Evolutionary conservation across 768 basidiomycete genomes (phyloP).

Genomic region (Brasilioporus rufonigricans): DNA sequence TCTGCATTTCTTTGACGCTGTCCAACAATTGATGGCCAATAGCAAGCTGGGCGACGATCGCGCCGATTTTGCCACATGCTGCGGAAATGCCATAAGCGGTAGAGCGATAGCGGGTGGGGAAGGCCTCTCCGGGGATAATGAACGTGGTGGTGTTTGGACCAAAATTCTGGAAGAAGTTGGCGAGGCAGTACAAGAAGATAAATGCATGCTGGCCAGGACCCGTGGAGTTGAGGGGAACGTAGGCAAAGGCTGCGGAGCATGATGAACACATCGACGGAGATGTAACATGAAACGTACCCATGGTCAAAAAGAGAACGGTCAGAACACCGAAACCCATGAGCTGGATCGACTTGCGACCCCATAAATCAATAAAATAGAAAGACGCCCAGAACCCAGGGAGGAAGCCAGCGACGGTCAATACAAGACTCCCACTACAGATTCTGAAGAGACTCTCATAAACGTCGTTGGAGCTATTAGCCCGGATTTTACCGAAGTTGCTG

Average conservation of each 20-base stretch:
- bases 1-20: slow-evolving; percentile 52
- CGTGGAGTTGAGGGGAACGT: slow-evolving; percentile 52
- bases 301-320: slow-evolving; percentile 61
- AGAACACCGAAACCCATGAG: slow-evolving; percentile 68
- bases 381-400: slow-evolving; percentile 60
- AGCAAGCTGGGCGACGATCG: slow-evolving; percentile 76
- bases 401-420: slow-evolving; percentile 18
- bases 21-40: slow-evolving; percentile 63
- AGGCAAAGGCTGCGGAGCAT: slow-evolving; percentile 54
- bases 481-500: slow-evolving; percentile 61
- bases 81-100: slow-evolving; percentile 77
- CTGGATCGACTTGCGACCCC: slow-evolving; percentile 76
- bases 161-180: slow-evolving; percentile 19
- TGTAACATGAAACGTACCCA: slow-evolving; percentile 48
- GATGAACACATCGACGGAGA: not conserved
- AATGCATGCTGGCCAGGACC: slow-evolving; percentile 49
- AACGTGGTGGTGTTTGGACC: slow-evolving; percentile 60
- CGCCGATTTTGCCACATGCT: slow-evolving; percentile 70
- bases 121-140: slow-evolving; percentile 72
- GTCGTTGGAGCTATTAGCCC: slow-evolving; percentile 5
- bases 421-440: slow-evolving; percentile 20
- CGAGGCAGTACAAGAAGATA: slow-evolving; percentile 33
- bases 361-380: slow-evolving; percentile 63
- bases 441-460: slow-evolving; percentile 26
- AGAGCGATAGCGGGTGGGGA: slow-evolving; percentile 73